Percentiles rank a stretch among this genome's conserved stretches.
Conservation (phyloP, 2,329 filamentous ascomycete genomes). For the Calonectria naviculata region DNA sequence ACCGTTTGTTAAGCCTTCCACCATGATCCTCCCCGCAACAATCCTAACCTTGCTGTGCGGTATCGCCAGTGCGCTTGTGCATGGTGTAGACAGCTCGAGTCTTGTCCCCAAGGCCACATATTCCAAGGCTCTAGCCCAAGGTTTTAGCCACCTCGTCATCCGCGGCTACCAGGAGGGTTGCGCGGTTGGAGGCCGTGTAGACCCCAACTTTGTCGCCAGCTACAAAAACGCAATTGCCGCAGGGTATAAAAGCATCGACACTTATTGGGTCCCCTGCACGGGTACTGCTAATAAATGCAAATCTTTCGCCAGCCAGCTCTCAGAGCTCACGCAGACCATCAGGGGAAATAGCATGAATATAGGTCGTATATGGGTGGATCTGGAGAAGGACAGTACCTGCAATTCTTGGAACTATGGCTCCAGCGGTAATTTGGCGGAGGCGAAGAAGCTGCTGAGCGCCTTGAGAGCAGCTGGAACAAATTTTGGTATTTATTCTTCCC, state of each 20-base stretch:
- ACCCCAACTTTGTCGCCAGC: not conserved
- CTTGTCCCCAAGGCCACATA: not conserved
- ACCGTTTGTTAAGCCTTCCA: not conserved
- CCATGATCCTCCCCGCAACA: not conserved
- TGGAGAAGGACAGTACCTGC: not conserved
- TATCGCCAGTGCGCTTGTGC: not conserved
- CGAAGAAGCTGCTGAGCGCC: not conserved
- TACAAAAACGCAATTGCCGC: not conserved
- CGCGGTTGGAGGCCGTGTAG: not conserved
- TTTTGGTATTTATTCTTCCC: not conserved
- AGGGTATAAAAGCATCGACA: not conserved
- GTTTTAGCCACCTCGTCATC: not conserved
- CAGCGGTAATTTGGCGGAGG: not conserved
- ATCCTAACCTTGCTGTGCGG: not conserved
- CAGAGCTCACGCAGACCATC: not conserved
- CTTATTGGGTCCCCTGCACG: not conserved
- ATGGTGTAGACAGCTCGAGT: not conserved
- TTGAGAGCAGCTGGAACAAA: not conserved
- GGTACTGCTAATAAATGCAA: not conserved
- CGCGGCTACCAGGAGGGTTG: not conserved
- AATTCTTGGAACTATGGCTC: not conserved
- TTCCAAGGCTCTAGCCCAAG: not conserved
- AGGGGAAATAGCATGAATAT: not conserved
- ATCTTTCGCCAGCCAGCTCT: not conserved
- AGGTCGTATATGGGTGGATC: not conserved